These are phyloP conservation scores for Mrakia frigida DNA, from an alignment of 768 basidiomycete genomes.

Conservation along the genomic window DNA sequence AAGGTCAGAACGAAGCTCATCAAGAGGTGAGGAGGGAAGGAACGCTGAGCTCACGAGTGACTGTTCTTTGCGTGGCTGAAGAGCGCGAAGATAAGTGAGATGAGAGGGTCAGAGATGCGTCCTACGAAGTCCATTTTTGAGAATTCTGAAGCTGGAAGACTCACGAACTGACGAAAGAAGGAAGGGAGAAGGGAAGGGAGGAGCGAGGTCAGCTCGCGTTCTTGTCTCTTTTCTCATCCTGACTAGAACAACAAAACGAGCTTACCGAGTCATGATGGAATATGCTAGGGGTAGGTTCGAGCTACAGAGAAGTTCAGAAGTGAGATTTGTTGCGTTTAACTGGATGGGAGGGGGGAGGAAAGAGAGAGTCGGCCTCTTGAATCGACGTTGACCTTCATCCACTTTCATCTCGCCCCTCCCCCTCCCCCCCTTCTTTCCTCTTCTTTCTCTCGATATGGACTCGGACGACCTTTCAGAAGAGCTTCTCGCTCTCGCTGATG, in stretches of 20 bases:
- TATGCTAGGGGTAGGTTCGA: not conserved
- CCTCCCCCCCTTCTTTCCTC: not conserved
- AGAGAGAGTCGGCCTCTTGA: not conserved
- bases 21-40: too few species aligned
- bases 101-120: not conserved
- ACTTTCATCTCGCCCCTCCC: not conserved
- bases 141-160: not conserved
- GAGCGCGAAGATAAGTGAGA: too few species aligned
- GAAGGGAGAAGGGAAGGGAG: not conserved
- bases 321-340: not conserved
- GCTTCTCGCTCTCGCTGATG: constrained; percentile 73
- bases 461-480: constrained; percentile 51
- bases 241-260: not conserved
- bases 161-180: not conserved
- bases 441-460: not conserved
- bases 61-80: constrained; percentile 32
- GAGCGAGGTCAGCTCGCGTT: not conserved
- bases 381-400: not conserved
- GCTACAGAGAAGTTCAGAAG: not conserved
- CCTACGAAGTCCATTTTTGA: too few species aligned
- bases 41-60: not conserved
- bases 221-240: not conserved
- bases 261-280: not conserved
- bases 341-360: not conserved
- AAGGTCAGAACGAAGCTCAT: not conserved